Base-by-base conservation (phyloP, 1,139 yeast species). In the Lodderomyces pseudojiufengensis region DNA sequence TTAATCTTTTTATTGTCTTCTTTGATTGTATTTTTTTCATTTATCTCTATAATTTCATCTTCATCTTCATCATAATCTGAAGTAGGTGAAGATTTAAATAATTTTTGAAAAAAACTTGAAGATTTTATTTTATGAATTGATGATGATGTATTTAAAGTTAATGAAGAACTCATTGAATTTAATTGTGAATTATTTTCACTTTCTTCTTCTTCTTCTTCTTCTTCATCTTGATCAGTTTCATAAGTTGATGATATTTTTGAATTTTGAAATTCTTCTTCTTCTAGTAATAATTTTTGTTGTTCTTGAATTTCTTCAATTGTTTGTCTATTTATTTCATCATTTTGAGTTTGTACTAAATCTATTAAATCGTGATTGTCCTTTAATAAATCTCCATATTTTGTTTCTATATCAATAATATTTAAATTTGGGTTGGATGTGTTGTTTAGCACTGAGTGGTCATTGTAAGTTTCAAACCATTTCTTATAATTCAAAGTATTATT, bases 121-220 rank as follows among this genome's bases (percentile, higher is more conserved):
- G 73, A 64, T 2, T 65, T 55, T 31, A 50, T 57, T 27, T 57
- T 45, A 40, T 62, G 63, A 14, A 66, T 46, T 3, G 66, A 49
- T 1, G 67, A 50, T 0, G 70, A 55, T 7, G 61, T 48, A 25
- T 65, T 47, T 26, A 67, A 62, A 12, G 63, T 55, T 15, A 66
- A 40, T 7, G 73, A 67, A 1, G 73, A 67, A 5, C 69, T 53
- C 26, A 68, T 50, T 56, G 65, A 65, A 26, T 55, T 55, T 21
- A 51, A 41, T 29, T 42, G 38, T 4, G 66, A 58, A 14, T 57
- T 49, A 8, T 51, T 54, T 28, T 42, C 42, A 9, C 46, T 49
- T 4, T 16, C 24, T 14, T 57, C 50, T 9, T 51, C 55, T 28
- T 42, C 42, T 9, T 47, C 50, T 4, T 16, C 24, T 14, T 28